These are phyloP conservation scores for Exserohilum rostratum DNA, from an alignment of 2,329 filamentous ascomycete species.

Conservation along the genomic window DNA sequence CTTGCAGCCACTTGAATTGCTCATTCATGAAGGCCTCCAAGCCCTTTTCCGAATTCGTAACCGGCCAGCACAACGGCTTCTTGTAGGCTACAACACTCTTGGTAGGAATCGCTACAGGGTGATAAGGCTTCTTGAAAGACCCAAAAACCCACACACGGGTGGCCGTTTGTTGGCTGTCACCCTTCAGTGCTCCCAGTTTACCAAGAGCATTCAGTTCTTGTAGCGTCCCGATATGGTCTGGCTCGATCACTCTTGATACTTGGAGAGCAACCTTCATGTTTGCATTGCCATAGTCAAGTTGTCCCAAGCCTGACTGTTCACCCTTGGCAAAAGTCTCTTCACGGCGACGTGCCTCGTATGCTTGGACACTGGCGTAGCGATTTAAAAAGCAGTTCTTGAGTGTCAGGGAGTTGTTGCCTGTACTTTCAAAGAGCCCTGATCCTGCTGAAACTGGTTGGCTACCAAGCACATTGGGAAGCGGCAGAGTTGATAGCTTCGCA, in stretches of 20 bases:
- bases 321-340: neutral
- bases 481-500: conserved; percentile 1
- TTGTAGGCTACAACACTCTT: conserved; percentile 4
- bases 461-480: neutral
- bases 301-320: conserved; percentile 1
- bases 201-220: conserved; percentile 8
- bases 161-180: neutral
- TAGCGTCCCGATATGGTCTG: conserved; percentile 14
- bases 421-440: neutral
- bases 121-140: conserved; percentile 9
- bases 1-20: neutral
- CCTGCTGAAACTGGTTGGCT: neutral
- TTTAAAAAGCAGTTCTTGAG: conserved; percentile 10
- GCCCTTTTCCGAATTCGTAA: neutral
- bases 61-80: neutral
- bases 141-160: conserved; percentile 14
- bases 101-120: conserved; percentile 1
- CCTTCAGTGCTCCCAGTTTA: neutral
- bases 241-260: conserved; percentile 3
- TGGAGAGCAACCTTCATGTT: conserved; percentile 16
- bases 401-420: neutral
- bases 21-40: neutral
- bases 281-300: conserved; percentile 20
- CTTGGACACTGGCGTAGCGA: conserved; percentile 19
- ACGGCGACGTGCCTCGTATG: conserved; percentile 14